Evolutionary conservation across 805 yeast genomes (phyloP), one percentile per base, ranked within the genome.

Genomic region (Saturnispora sanitii): DNA sequence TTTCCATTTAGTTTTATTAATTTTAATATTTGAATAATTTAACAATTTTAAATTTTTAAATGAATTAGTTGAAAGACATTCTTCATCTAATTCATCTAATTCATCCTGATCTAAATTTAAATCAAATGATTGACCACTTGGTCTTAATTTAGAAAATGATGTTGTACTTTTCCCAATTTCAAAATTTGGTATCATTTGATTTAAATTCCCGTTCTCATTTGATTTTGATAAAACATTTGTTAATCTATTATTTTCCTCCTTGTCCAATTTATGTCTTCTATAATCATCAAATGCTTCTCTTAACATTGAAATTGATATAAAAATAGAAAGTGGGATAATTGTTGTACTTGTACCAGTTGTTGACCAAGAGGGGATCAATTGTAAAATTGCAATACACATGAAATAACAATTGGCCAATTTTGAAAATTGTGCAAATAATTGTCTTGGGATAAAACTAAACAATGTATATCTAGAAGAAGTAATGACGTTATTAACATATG

Each of bases 311-410:
- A 92, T 83, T 6, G 85, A 68, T 63, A 92, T 84, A 58, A 92
- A 92, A 5, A 92, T 72, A 59, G 79, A 64, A 43, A 92, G 67
- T 2, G 98, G 97, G 31, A 88, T 71, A 51, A 92, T 90, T 2
- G 98, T 92, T 3, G 97, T 92, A 56, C 77, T 86, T 11, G 87
- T 82, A 45, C 97, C 98, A 0, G 98, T 92, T 5, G 98, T 86
- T 1, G 96, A 85, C 96, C 96, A 92, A 2, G 87, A 76, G 1
- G 98, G 97, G 36, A 92, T 80, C 88, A 90, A 79, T 57, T 92
- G 98, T 67, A 92, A 66, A 46, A 92, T 82, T 2, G 97, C 88
- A 15, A 92, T 92, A 3, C 78, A 68, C 72, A 92, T 64, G 61
- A 92, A 92, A 59, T 92, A 90, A 46, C 88, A 68, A 56, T 92